Evolutionary conservation across 2,329 filamentous ascomycete genomes (phyloP).

Genomic region (Xylaria multiplex): DNA sequence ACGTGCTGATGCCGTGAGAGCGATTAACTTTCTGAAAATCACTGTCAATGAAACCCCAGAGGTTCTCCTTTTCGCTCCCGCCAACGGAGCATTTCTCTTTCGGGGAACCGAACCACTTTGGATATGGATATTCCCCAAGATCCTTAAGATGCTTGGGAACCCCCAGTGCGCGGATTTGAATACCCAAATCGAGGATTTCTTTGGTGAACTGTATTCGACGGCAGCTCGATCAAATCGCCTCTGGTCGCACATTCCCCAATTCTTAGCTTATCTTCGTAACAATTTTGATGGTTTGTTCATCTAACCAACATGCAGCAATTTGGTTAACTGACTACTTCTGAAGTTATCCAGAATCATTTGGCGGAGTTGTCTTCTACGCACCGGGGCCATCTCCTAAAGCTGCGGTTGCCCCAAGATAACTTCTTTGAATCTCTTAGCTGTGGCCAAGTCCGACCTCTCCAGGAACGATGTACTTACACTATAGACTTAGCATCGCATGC

Average conservation of each 20-base stretch:
- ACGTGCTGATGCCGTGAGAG: slow-evolving; percentile 71
- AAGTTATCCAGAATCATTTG: slow-evolving; percentile 42
- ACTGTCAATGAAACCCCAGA: slow-evolving; percentile 79
- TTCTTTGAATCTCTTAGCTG: slow-evolving; percentile 48
- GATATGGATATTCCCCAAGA: slow-evolving; percentile 70
- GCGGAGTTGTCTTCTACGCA: slow-evolving; percentile 45
- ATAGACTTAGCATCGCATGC: slow-evolving; percentile 56
- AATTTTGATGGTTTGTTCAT: slow-evolving; percentile 57
- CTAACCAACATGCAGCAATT: neutral
- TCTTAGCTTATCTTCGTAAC: slow-evolving; percentile 62
- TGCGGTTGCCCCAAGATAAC: slow-evolving; percentile 54
- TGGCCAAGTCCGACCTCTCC: slow-evolving; percentile 38
- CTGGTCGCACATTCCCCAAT: slow-evolving; percentile 58
- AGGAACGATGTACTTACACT: slow-evolving; percentile 54
- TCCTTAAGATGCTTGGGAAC: slow-evolving; percentile 67
- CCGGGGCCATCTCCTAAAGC: slow-evolving; percentile 44
- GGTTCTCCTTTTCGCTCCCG: slow-evolving; percentile 65
- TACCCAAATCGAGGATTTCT: slow-evolving; percentile 63
- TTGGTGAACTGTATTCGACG: slow-evolving; percentile 59
- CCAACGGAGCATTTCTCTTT: slow-evolving; percentile 57
- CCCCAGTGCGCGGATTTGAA: slow-evolving; percentile 59
- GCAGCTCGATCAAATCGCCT: slow-evolving; percentile 57
- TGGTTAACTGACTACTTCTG: slow-evolving; percentile 35
- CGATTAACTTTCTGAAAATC: slow-evolving; percentile 79
- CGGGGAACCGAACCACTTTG: slow-evolving; percentile 71